phyloP scores from a whole-genome alignment of 2,329 filamentous ascomycete genomes.

The Fusarium proliferatum region DNA sequence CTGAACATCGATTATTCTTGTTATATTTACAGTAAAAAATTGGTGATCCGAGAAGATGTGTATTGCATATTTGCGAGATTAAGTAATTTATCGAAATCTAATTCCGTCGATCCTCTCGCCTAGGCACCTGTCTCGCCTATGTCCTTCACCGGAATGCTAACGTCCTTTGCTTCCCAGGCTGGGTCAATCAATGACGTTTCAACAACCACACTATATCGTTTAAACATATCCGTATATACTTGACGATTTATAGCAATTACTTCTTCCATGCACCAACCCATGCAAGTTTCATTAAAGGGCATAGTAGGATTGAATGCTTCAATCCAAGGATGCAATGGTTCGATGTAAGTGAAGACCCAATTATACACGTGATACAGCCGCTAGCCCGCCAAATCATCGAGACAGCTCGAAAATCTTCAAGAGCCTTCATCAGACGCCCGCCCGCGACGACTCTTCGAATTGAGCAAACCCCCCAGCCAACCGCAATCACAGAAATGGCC shows the following conservation, averaged over 20 bases:
- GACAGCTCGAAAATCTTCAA: slow-evolving; percentile 58
- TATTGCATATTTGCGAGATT: neutral
- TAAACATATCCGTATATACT: neutral
- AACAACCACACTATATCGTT: neutral
- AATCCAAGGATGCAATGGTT: neutral
- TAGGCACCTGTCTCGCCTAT: neutral
- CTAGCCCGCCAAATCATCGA: slow-evolving; percentile 38
- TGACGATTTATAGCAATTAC: neutral
- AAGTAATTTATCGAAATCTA: neutral
- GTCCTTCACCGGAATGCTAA: neutral
- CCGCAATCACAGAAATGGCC: slow-evolving; percentile 62
- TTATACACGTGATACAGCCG: slow-evolving; percentile 36
- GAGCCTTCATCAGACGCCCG: slow-evolving; percentile 45
- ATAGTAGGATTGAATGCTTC: neutral
- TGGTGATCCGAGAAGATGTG: neutral
- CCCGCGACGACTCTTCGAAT: slow-evolving; percentile 46
- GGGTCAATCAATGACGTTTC: neutral
- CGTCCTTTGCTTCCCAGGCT: neutral
- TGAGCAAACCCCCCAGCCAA: slow-evolving; percentile 42
- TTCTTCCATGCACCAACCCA: neutral
- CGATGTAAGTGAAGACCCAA: slow-evolving; percentile 17
- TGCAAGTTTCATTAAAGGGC: neutral
- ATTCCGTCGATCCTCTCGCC: neutral
- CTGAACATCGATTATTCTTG: neutral
- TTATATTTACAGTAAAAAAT: no score